Conservation (phyloP, 345 rosid genomes). For the Linum lewisii region DNA sequence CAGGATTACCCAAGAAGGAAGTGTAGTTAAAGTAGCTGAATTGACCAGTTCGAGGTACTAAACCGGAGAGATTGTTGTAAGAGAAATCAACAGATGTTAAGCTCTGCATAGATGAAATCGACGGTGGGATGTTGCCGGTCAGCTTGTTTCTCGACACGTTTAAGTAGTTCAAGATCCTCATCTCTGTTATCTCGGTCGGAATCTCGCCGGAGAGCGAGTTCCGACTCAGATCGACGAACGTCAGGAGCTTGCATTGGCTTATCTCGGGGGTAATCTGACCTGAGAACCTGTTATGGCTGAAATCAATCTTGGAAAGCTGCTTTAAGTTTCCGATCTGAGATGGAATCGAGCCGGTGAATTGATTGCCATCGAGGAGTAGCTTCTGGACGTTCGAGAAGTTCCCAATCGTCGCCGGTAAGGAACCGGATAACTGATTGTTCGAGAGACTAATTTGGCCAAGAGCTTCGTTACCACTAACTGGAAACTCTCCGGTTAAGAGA, state of each 20-base stretch:
- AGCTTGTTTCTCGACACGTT: slow-evolving; percentile 39
- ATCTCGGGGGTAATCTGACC: slow-evolving; percentile 37
- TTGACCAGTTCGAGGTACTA: slow-evolving; percentile 38
- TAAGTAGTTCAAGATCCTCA: slow-evolving; percentile 33
- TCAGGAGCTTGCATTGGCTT: slow-evolving; percentile 35
- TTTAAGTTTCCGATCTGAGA: slow-evolving; percentile 43
- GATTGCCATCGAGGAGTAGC: slow-evolving; percentile 40
- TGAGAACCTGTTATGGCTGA: slow-evolving; percentile 37
- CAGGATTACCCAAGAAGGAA: slow-evolving; percentile 36
- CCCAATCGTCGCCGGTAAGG: slow-evolving; percentile 33
- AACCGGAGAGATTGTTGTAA: slow-evolving; percentile 34
- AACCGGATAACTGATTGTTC: slow-evolving; percentile 43
- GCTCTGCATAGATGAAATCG: slow-evolving; percentile 28
- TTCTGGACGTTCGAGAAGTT: slow-evolving; percentile 26
- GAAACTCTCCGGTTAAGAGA: slow-evolving; percentile 35
- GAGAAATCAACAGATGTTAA: slow-evolving; percentile 43
- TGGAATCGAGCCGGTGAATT: slow-evolving; percentile 39
- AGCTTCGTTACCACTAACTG: slow-evolving; percentile 24
- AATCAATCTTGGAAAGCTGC: slow-evolving; percentile 42
- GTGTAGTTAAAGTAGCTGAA: slow-evolving; percentile 24
- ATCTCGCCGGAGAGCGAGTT: slow-evolving; percentile 39
- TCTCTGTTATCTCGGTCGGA: slow-evolving; percentile 36
- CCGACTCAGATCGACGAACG: slow-evolving; percentile 25
- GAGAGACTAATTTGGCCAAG: slow-evolving; percentile 24
- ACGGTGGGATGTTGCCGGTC: slow-evolving; percentile 35